Base-by-base conservation (phyloP, 805 yeast species). In the Lachancea fermentati region DNA sequence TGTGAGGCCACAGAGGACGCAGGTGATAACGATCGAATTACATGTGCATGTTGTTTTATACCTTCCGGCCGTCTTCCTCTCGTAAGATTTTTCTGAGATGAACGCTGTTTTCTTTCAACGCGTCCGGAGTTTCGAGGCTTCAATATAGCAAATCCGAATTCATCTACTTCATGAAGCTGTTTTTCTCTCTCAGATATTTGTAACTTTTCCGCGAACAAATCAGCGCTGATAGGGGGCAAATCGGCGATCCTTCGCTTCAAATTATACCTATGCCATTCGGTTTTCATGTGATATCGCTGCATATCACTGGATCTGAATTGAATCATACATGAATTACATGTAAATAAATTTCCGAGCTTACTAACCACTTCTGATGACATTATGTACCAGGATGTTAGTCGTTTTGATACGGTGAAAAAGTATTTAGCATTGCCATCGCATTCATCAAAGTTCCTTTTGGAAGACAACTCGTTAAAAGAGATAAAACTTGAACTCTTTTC, bases 211-310 rank as follows among this genome's bases (percentile, higher is more conserved):
- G 67, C 65, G 53, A 61, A 65, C 25, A 60, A 60, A 44, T 68
- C 83, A 2, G 86, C 76, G 14, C 79, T 65, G 22, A 88, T 76
- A 1, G 95, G 81, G 5, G 89, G 81, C 43, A 88, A 65, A 22
- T 75, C 74, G 1, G 96, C 95, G 24, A 93, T 96, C 54, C 96
- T 76, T 66, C 98, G 78, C 59, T 93, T 93, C 56, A 93, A 72
- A 57, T 93, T 93, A 63, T 93, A 93, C 47, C 98, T 75, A 59
- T 93, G 98, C 98, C 98, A 93, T 42, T 93, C 98, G 2, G 96
- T 81, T 59, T 85, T 87, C 98, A 93, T 93, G 60, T 93, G 98
- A 48, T 73, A 74, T 47, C 97, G 73, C 66, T 93, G 98, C 43
- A 80, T 70, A 47, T 81, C 93, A n/a, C 95, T 81, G 28, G 80